These are phyloP conservation scores for Voacanga thouarsii DNA, from an alignment of 257 asterid species.

Conservation along the genomic window DNA sequence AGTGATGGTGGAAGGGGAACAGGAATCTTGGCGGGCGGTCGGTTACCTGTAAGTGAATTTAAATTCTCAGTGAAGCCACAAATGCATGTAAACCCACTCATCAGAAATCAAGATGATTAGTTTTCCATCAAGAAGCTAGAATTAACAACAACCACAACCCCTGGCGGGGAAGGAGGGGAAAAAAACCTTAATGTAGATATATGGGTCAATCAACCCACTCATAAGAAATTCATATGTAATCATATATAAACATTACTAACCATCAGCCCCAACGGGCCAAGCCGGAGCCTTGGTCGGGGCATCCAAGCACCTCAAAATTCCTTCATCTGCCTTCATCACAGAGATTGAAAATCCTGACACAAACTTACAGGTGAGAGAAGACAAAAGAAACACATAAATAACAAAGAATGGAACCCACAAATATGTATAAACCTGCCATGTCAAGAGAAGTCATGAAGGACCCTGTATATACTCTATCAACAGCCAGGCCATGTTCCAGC, in stretches of 20 bases:
- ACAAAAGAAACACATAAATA: not conserved
- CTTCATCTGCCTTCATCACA: slow-evolving; percentile 79
- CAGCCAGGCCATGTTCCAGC: slow-evolving; percentile 95
- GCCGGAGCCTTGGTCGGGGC: slow-evolving; percentile 94
- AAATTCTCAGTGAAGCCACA: slow-evolving; percentile 15
- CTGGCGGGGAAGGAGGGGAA: too few species aligned
- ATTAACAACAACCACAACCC: not conserved
- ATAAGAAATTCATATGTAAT: not conserved
- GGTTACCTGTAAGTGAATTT: slow-evolving; percentile 57
- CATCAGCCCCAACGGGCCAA: slow-evolving; percentile 96
- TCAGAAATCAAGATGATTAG: not conserved
- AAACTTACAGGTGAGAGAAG: slow-evolving; percentile 18
- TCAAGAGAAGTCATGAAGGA: slow-evolving; percentile 98
- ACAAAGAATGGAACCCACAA: not conserved
- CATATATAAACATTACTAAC: slow-evolving; percentile 38
- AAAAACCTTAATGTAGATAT: not conserved
- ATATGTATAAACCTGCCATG: slow-evolving; percentile 71
- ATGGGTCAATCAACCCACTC: too few species aligned
- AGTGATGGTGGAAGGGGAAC: slow-evolving; percentile 81
- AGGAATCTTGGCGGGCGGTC: slow-evolving; percentile 91
- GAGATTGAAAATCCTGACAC: slow-evolving; percentile 86
- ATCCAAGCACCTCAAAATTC: slow-evolving; percentile 67
- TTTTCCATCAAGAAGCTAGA: not conserved
- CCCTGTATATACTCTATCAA: slow-evolving; percentile 95
- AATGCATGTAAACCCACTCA: not conserved